Evolutionary conservation across 805 yeast species (phyloP).

Genomic region (Lipomyces anomalus): DNA sequence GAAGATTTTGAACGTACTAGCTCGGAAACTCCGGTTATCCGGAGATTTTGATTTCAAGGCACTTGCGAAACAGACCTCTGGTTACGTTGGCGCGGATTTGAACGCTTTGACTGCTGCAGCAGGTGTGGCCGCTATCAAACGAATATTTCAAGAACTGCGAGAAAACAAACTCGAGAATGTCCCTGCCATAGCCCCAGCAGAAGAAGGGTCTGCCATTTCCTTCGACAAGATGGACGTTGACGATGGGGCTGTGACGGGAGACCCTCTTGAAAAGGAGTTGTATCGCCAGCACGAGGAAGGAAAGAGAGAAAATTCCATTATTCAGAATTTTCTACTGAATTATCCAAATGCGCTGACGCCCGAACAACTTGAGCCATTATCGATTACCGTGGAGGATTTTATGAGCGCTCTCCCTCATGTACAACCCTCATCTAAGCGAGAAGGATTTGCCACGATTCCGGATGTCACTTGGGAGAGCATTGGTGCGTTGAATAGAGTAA

Average conservation of each 20-base stretch:
- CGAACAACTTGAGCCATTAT: conserved; percentile 68
- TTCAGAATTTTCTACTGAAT: conserved; percentile 61
- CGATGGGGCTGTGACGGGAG: conserved; percentile 8
- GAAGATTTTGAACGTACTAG: conserved; percentile 49
- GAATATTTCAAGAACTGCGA: conserved; percentile 60
- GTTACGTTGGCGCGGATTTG: conserved; percentile 95
- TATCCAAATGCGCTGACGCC: conserved; percentile 77
- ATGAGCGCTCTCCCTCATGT: conserved; percentile 79
- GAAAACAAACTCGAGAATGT: conserved; percentile 38
- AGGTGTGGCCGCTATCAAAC: conserved; percentile 86
- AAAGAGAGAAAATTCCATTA: conserved; percentile 40
- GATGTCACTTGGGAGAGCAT: conserved; percentile 95
- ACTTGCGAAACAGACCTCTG: conserved; percentile 90
- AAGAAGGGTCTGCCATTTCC: conserved; percentile 12
- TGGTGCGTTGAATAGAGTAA: conserved; percentile 74
- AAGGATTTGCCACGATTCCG: conserved; percentile 97
- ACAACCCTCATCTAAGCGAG: conserved; percentile 96
- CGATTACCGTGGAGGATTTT: conserved; percentile 76
- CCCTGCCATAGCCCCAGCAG: conserved; percentile 1
- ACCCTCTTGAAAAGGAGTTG: neutral
- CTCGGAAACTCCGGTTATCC: conserved; percentile 56
- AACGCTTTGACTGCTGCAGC: conserved; percentile 90
- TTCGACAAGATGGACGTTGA: conserved; percentile 34
- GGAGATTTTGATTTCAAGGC: conserved; percentile 62
- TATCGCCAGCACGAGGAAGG: conserved; percentile 11